These are phyloP conservation scores for Globisporangium lucens DNA, from an alignment of 352 stramenopile species.

Conservation along the genomic window DNA sequence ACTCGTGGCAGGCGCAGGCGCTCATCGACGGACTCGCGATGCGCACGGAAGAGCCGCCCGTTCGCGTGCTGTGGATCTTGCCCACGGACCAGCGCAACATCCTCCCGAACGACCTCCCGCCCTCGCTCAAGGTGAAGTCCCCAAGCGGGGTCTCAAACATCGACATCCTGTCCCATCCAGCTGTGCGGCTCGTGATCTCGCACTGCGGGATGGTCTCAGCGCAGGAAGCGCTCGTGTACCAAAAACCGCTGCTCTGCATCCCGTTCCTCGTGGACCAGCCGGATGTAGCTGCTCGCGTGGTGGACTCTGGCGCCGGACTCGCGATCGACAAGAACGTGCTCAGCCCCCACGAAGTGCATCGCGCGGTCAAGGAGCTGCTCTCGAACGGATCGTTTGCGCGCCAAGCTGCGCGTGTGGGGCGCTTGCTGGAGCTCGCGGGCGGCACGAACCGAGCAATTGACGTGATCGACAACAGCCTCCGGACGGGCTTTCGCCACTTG, in stretches of 20 bases:
- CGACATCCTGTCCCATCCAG: slow-evolving; percentile 58
- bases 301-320: slow-evolving; percentile 67
- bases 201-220: slow-evolving; percentile 86
- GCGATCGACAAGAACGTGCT: slow-evolving; percentile 74
- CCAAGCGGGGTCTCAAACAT: slow-evolving; percentile 56
- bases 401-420: slow-evolving; percentile 48
- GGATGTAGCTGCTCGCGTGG: slow-evolving; percentile 76
- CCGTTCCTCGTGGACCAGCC: slow-evolving; percentile 88
- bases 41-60: slow-evolving; percentile 30
- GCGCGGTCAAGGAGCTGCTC: slow-evolving; percentile 43
- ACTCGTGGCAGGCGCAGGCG: slow-evolving; percentile 72
- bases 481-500: slow-evolving; percentile 55
- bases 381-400: slow-evolving; percentile 44
- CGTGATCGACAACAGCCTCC: slow-evolving; percentile 64
- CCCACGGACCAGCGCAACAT: slow-evolving; percentile 69
- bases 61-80: slow-evolving; percentile 79
- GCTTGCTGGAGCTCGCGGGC: slow-evolving; percentile 54
- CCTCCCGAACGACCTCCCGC: slow-evolving; percentile 46
- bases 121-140: slow-evolving; percentile 63
- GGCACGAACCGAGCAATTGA: slow-evolving; percentile 60
- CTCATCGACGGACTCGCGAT: slow-evolving; percentile 65
- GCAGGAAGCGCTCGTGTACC: slow-evolving; percentile 75
- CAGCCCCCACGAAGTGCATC: slow-evolving; percentile 47
- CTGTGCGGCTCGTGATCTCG: slow-evolving; percentile 72
- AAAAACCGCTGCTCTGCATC: slow-evolving; percentile 84